Evolutionary conservation across 2,329 filamentous ascomycete species (phyloP).

Genomic region (Aspergillus novoparasiticus): DNA sequence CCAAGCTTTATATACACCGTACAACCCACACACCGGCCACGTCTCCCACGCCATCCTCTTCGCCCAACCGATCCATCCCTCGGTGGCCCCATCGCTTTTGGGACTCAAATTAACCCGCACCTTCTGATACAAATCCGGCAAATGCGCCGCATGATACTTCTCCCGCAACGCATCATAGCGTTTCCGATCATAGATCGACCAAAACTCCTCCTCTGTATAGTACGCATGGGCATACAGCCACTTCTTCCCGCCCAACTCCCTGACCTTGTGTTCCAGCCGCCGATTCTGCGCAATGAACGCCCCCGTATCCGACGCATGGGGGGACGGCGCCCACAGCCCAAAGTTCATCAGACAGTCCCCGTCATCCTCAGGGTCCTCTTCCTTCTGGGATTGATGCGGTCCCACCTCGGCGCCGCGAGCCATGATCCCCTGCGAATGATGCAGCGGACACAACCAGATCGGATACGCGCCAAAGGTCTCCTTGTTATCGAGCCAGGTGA

Average conservation of each 20-base stretch:
- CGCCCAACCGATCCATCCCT: conserved; percentile 17
- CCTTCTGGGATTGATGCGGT: not conserved
- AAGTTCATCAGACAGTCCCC: conserved; percentile 52
- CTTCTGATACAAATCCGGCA: conserved; percentile 27
- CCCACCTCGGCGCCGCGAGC: not conserved
- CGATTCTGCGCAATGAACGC: conserved; percentile 70
- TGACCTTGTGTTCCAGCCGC: conserved; percentile 69
- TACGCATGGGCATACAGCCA: conserved; percentile 88
- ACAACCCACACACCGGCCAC: conserved; percentile 30
- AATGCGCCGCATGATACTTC: conserved; percentile 39
- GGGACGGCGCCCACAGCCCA: conserved; percentile 76
- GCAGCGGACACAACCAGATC: conserved; percentile 61
- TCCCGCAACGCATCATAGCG: conserved; percentile 41
- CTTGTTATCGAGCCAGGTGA: conserved; percentile 48
- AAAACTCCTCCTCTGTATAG: conserved; percentile 64
- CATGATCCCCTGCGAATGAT: conserved; percentile 12
- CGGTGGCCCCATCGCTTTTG: not conserved
- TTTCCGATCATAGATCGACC: conserved; percentile 43
- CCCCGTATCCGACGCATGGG: conserved; percentile 46
- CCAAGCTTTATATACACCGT: conserved; percentile 28
- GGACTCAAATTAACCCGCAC: conserved; percentile 14
- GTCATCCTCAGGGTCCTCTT: conserved; percentile 28
- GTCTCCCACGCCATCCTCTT: conserved; percentile 21
- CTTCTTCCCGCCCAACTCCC: conserved; percentile 74
- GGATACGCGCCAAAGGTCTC: conserved; percentile 53